phyloP scores from a whole-genome alignment of 2,329 filamentous ascomycete genomes.

The Zalaria obscura region DNA sequence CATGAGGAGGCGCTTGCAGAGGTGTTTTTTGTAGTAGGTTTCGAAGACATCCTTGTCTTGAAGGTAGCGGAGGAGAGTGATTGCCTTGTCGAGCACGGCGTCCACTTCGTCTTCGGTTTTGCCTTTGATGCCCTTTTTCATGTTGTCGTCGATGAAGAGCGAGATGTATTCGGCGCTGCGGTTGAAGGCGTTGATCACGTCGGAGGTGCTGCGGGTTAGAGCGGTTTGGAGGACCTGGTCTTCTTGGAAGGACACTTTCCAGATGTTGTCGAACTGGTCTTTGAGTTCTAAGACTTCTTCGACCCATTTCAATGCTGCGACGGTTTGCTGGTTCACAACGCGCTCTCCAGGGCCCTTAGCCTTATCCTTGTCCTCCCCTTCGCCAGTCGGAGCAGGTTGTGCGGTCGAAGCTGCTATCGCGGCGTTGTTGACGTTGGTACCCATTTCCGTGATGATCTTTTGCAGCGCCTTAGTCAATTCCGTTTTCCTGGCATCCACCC shows the following conservation, averaged over 20 bases:
- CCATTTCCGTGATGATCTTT: conserved; percentile 62
- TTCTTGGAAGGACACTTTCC: conserved; percentile 54
- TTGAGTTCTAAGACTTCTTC: conserved; percentile 79
- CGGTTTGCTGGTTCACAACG: conserved; percentile 60
- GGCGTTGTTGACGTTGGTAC: conserved; percentile 65
- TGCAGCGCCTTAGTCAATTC: conserved; percentile 59
- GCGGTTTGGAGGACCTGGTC: conserved; percentile 70
- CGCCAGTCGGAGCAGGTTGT: conserved; percentile 41
- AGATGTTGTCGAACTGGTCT: conserved; percentile 76
- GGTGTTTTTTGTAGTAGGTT: conserved; percentile 94
- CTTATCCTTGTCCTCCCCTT: conserved; percentile 29
- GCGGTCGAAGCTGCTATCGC: conserved; percentile 41
- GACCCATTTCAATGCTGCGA: conserved; percentile 86
- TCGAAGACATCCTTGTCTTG: conserved; percentile 91
- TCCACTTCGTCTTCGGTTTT: conserved; percentile 87
- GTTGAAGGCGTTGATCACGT: conserved; percentile 80
- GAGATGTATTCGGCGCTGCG: conserved; percentile 87
- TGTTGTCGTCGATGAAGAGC: conserved; percentile 89
- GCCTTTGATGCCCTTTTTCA: conserved; percentile 85
- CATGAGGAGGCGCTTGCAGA: conserved; percentile 74
- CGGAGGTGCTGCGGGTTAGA: conserved; percentile 72
- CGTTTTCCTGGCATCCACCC: conserved; percentile 61
- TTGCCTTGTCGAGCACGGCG: conserved; percentile 71
- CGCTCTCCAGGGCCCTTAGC: conserved; percentile 32
- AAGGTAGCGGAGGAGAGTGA: conserved; percentile 74